phyloP scores from a whole-genome alignment of 1,139 yeast genomes.

The Debaryomycetaceae sp. region DNA sequence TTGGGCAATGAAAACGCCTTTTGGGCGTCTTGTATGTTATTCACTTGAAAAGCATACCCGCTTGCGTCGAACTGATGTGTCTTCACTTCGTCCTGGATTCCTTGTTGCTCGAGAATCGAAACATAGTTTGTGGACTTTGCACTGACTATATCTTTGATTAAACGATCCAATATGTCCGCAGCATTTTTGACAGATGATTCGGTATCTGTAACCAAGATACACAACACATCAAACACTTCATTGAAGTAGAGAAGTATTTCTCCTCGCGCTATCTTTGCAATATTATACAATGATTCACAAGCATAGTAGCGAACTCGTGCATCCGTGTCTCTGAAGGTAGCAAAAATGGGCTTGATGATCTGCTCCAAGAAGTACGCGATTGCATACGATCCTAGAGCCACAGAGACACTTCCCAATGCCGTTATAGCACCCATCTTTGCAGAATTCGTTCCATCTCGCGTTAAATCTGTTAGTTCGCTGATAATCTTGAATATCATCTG shows the following conservation, averaged over 20 bases:
- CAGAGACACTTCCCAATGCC: constrained; percentile 48
- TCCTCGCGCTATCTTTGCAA: constrained; percentile 95
- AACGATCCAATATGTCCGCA: constrained; percentile 86
- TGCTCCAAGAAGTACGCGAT: constrained; percentile 69
- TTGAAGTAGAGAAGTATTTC: constrained; percentile 88
- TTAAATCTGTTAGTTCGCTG: constrained; percentile 40
- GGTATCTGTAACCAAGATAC: constrained; percentile 86
- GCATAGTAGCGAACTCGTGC: constrained; percentile 96
- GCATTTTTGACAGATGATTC: constrained; percentile 94
- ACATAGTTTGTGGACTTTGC: constrained; percentile 92
- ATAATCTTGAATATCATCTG: constrained; percentile 58
- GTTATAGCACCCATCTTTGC: constrained; percentile 52
- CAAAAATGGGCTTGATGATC: constrained; percentile 88
- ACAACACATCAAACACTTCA: constrained; percentile 89
- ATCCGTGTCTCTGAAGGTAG: constrained; percentile 95
- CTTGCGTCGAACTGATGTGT: constrained; percentile 48
- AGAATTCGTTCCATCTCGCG: constrained; percentile 39
- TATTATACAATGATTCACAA: constrained; percentile 92
- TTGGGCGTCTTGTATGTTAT: constrained; percentile 58
- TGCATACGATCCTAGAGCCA: constrained; percentile 47
- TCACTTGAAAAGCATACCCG: constrained; percentile 57
- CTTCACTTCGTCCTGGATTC: constrained; percentile 34
- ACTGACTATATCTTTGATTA: constrained; percentile 91
- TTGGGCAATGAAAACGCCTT: constrained; percentile 82
- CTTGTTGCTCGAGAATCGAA: constrained; percentile 65